phyloP scores from a whole-genome alignment of 768 basidiomycete species.

The Boletus pseudopeckii region DNA sequence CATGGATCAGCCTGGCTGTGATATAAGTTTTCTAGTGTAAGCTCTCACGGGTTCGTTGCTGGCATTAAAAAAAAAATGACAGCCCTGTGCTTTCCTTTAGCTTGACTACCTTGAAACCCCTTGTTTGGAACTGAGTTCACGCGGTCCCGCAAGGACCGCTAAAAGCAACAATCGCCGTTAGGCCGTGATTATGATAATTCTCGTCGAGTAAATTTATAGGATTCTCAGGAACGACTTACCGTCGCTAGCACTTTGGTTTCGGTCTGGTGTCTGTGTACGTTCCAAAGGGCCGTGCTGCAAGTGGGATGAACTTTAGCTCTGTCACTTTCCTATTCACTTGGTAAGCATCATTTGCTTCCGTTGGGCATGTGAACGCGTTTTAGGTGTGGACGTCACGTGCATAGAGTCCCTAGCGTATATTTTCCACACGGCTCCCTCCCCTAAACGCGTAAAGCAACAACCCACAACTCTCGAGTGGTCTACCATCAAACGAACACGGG shows the following conservation, averaged over 20 bases:
- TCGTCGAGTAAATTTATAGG: neutral
- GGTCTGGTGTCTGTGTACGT: neutral
- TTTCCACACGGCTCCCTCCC: neutral
- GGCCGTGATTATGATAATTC: neutral
- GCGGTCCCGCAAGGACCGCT: conserved; percentile 16
- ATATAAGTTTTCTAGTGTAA: neutral
- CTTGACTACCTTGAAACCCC: conserved; percentile 3
- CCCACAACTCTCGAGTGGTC: neutral
- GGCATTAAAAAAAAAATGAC: neutral
- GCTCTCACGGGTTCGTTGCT: conserved; percentile 10
- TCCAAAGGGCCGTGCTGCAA: neutral
- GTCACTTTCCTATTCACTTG: neutral
- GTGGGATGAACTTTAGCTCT: neutral
- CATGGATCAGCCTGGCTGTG: neutral
- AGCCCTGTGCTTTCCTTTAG: neutral
- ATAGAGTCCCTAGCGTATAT: neutral
- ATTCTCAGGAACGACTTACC: conserved; percentile 21
- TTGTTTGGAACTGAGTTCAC: conserved; percentile 9
- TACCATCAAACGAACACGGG: neutral
- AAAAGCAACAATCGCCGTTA: neutral
- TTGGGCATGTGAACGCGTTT: neutral
- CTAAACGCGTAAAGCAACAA: conserved; percentile 1
- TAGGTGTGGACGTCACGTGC: conserved; percentile 16
- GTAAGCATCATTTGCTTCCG: neutral
- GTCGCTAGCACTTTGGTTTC: too few species aligned